A percentile compares a stretch with the other conserved stretches of the same genome.
These are phyloP conservation scores for Plectosphaerella plurivora DNA, from an alignment of 2,329 filamentous ascomycete genomes.

Conservation along the genomic window DNA sequence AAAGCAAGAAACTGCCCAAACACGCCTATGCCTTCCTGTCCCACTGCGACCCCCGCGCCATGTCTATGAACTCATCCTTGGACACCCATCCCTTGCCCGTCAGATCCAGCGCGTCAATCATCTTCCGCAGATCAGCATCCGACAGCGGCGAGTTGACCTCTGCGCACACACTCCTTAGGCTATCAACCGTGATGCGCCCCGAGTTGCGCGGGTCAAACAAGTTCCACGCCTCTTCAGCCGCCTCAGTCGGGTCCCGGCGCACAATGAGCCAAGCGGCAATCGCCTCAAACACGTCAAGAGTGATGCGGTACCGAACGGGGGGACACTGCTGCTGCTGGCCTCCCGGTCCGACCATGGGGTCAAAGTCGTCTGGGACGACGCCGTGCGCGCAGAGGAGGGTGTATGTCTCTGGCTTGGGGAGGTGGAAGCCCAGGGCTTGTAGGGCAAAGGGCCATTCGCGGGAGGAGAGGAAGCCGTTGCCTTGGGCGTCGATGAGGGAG, in stretches of 20 bases:
- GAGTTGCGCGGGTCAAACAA: constrained; percentile 93
- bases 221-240: constrained; percentile 85
- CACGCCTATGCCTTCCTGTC: neutral
- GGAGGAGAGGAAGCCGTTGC: constrained; percentile 91
- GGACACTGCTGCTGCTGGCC: constrained; percentile 46
- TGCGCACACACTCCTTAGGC: constrained; percentile 79
- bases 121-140: constrained; percentile 86
- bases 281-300: constrained; percentile 66
- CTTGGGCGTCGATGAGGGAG: constrained; percentile 93
- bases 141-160: constrained; percentile 82
- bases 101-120: constrained; percentile 98
- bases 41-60: constrained; percentile 21
- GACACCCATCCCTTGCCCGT: constrained; percentile 81
- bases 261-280: constrained; percentile 78
- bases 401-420: constrained; percentile 82
- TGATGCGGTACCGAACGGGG: constrained; percentile 67
- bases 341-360: constrained; percentile 32
- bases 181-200: constrained; percentile 83
- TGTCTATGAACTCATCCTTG: constrained; percentile 64
- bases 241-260: constrained; percentile 80
- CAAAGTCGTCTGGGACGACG: constrained; percentile 58
- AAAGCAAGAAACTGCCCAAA: neutral
- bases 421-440: constrained; percentile 89
- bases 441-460: constrained; percentile 97
- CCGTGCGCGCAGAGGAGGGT: constrained; percentile 78